Evolutionary conservation across 495 filamentous ascomycete species (phyloP), one percentile per base, ranked within the genome.

Genomic region (Letharia lupina): DNA sequence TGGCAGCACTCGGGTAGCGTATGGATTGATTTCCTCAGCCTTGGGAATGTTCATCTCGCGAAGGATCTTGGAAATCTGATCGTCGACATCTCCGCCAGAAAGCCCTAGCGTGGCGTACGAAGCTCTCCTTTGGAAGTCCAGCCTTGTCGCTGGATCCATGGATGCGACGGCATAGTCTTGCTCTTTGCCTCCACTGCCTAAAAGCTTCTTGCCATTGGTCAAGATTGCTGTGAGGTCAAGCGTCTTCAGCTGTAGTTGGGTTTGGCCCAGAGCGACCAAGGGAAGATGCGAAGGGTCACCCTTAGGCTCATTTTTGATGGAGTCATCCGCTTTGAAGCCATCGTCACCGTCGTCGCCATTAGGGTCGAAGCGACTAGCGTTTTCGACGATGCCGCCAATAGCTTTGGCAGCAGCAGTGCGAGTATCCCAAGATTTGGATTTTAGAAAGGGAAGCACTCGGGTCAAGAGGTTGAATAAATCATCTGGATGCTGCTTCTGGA

Each of bases 401-500:
- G 95, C 94, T 73, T 90, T 94, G 66, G 94, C 90, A 50, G 94
- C 87, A 56, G 95, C 93, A 54, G 85, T 90, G 44, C 94, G 83
- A 12, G 94, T 97, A 68, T 98, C 94, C 94, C 94, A 98, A 66
- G 90, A 91, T 73, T 91, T 96, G 64, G 92, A 91, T 64, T 88
- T 84, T 20, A 98, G 83, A 75, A 95, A 97, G 3, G 95, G 92
- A 23, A 98, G 84, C 52, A 98, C 93, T 58, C 93, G 84, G n/a
- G 91, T 91, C n/a, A 98, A 82, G 11, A 98, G 82, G 70, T 98
- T 97, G 76, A 97, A 98, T 5, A 98, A 81, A 73, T 98, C 94
- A 75, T 98, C 93, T 0, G 95, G 94, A 72, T 98, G 95, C 69
- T 93, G 87, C 73, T 96, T 98, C 76, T 98, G 95, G 67, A 96